Conservation (phyloP, 495 filamentous ascomycete genomes). For the Tuber magnatum region DNA sequence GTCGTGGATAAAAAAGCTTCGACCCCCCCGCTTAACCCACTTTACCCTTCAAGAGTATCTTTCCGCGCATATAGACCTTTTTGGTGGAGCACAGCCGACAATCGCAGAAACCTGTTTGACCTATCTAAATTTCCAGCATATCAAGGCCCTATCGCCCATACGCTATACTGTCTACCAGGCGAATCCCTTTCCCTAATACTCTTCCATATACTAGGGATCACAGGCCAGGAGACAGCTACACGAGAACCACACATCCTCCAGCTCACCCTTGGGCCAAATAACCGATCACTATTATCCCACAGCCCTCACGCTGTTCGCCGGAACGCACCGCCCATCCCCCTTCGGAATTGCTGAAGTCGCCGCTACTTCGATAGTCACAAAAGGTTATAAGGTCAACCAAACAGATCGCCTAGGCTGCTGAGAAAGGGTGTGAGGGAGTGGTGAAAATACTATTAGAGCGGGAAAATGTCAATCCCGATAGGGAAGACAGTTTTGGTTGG, state of each 20-base stretch:
- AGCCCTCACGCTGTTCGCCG: background rate
- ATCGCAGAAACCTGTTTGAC: conserved; percentile 4
- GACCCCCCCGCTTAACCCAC: background rate
- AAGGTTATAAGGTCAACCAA: background rate
- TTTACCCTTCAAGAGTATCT: conserved; percentile 1
- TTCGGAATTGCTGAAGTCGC: background rate
- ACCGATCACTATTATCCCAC: background rate
- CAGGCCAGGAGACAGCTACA: background rate
- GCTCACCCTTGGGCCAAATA: background rate
- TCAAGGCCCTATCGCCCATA: background rate
- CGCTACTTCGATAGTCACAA: background rate
- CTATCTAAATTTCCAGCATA: conserved; percentile 1
- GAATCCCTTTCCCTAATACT: background rate
- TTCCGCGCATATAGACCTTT: background rate
- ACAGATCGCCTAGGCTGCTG: background rate
- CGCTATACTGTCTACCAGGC: background rate
- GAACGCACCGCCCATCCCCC: background rate
- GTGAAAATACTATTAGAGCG: background rate
- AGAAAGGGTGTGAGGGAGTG: background rate
- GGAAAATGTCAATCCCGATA: background rate
- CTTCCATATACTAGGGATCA: background rate
- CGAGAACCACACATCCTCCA: background rate
- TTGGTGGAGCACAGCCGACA: background rate
- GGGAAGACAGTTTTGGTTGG: background rate
- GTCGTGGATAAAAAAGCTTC: background rate